phyloP scores from a whole-genome alignment of 129 eudicot species.

The Arctium minus region DNA sequence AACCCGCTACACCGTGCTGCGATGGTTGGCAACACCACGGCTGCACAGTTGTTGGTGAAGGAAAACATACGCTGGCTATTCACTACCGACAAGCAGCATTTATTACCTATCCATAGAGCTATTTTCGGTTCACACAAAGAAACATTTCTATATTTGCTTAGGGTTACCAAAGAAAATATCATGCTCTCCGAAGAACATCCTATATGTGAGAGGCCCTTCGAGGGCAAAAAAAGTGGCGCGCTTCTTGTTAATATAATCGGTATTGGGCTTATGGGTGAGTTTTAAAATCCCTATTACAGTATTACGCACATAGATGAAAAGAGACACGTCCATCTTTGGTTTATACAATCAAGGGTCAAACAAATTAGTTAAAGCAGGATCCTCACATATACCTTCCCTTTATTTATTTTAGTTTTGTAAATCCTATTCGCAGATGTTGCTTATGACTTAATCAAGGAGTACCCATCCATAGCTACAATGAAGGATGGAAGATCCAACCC shows the following conservation, averaged over 20 bases:
- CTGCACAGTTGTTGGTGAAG: constrained; percentile 20
- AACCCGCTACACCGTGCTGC: constrained; percentile 26
- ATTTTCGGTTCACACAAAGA: constrained; percentile 9
- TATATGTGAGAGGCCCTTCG: neutral
- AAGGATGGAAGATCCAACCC: neutral
- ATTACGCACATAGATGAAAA: no score
- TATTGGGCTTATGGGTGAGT: constrained; percentile 9
- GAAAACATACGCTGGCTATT: constrained; percentile 1
- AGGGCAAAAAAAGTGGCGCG: neutral
- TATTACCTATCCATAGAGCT: constrained; percentile 10
- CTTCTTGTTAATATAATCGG: neutral
- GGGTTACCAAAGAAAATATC: neutral
- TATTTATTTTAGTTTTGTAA: neutral
- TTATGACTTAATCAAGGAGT: constrained; percentile 10
- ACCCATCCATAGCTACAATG: constrained; percentile 16
- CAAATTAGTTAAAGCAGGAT: no score
- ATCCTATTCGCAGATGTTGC: constrained; percentile 14
- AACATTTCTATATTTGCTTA: neutral
- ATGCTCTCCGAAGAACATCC: neutral
- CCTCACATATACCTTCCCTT: no score
- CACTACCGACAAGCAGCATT: neutral
- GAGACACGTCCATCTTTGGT: no score
- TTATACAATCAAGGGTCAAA: no score
- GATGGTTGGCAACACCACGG: constrained; percentile 14
- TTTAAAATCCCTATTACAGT: neutral